Evolutionary conservation across 2,329 filamentous ascomycete species (phyloP).

Genomic region (Neofusicoccum umdonicola): DNA sequence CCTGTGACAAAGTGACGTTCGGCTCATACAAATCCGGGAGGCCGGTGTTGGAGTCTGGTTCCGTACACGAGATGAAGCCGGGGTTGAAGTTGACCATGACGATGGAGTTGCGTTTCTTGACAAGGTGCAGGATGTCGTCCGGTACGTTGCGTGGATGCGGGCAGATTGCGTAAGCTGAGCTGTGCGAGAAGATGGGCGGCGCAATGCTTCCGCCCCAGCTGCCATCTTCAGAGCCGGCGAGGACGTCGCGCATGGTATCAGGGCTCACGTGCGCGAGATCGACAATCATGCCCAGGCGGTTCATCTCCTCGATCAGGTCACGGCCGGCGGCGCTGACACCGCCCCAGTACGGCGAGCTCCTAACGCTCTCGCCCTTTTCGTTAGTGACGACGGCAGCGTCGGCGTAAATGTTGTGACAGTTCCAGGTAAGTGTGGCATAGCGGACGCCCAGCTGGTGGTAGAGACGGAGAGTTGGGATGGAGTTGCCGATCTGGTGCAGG

Average conservation of each 20-base stretch:
- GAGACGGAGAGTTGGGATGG: constrained; percentile 68
- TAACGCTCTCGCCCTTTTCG: constrained; percentile 33
- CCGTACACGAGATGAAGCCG: constrained; percentile 75
- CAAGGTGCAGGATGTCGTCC: constrained; percentile 74
- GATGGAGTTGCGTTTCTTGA: constrained; percentile 69
- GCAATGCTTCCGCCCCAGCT: constrained; percentile 71
- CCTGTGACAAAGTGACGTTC: constrained; percentile 72
- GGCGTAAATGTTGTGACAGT: constrained; percentile 87
- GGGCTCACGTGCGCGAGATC: constrained; percentile 77
- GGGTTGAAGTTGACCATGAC: constrained; percentile 92
- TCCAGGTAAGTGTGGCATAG: constrained; percentile 87
- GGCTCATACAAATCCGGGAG: constrained; percentile 65
- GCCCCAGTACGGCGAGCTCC: constrained; percentile 59
- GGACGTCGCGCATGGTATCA: constrained; percentile 82
- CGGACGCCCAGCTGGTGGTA: constrained; percentile 78
- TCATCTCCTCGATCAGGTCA: constrained; percentile 80
- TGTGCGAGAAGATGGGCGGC: constrained; percentile 87
- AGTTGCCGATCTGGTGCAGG: constrained; percentile 91
- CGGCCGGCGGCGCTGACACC: constrained; percentile 73
- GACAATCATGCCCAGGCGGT: constrained; percentile 89
- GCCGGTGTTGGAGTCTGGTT: constrained; percentile 58
- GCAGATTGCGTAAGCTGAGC: constrained; percentile 75
- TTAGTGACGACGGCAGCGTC: constrained; percentile 72
- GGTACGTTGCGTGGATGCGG: constrained; percentile 89
- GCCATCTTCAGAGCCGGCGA: constrained; percentile 54